Base-by-base conservation (phyloP, 495 filamentous ascomycete genomes). In the Talaromyces nanjingensis region DNA sequence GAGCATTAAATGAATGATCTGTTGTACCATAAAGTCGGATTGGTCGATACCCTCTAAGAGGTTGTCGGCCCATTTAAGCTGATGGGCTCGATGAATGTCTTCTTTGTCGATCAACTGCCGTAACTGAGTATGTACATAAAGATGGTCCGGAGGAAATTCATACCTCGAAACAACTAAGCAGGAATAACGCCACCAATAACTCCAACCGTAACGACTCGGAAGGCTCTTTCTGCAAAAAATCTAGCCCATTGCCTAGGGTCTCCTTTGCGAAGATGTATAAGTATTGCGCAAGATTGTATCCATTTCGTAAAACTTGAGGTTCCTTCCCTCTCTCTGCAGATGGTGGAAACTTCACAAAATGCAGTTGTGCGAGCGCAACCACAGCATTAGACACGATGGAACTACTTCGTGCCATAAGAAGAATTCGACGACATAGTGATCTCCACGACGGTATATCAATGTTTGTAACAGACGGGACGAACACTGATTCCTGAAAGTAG, bases 21-120 rank as follows among this genome's bases (percentile, higher is more conserved):
- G 52, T 22, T 54, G 52, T 25, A 25, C 22, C 22, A 25, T 54
- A 24, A 54, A 54, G 52, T 54, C 22, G n/a, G 16, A 20, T 6
- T 54, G n/a, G 3, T 54, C 52, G 3, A 54, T 20, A 1, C 22
- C 52, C 52, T 20, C 22, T 54, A 54, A 54, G 2, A 54, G 52
- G 11, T 20, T 20, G n/a, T 54, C 52, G 3, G 52, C 52, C 52
- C 52, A 54, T 24, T 54, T 25, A 18, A 54, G 16, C 22, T 54
- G 52, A 54, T 54, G 52, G n/a, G 52, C 52, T 20, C 52, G 52
- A 54, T 54, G 52, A 54, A 54, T 54, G 22, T 54, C 52, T 20
- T 54, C 52, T 54, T 54, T 54, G 52, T 54, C 52, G 16, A 54
- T 54, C 6, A 54, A 25, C 52, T 54, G 20, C 20, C 20, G 22